These are phyloP conservation scores for Lunasporangiospora selenospora DNA, from an alignment of 192 early-diverging fungal genomes.

Conservation along the genomic window DNA sequence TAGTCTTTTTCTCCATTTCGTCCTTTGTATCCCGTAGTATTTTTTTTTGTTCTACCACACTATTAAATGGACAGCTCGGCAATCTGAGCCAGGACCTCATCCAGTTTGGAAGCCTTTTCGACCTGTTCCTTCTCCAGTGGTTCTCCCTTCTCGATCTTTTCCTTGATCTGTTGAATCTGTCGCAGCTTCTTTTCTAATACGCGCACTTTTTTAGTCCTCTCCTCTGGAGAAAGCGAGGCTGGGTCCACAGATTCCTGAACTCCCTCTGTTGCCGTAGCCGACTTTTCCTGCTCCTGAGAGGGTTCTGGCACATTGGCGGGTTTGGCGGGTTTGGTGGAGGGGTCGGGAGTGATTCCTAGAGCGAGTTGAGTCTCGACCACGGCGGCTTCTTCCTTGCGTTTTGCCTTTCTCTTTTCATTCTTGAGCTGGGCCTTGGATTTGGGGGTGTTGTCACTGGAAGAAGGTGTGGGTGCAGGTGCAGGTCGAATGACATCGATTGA, in stretches of 20 bases:
- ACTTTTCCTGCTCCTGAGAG: not conserved
- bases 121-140: slow-evolving; percentile 61
- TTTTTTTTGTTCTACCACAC: too few species aligned
- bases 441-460: not conserved
- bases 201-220: slow-evolving; percentile 58
- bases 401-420: slow-evolving; percentile 58
- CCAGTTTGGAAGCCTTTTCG: slow-evolving; percentile 65
- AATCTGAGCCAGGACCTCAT: slow-evolving; percentile 45
- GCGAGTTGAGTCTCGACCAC: not conserved
- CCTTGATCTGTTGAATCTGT: slow-evolving; percentile 68
- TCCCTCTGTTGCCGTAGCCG: not conserved
- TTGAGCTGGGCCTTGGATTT: slow-evolving; percentile 57
- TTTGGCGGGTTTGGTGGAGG: not conserved
- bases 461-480: not conserved
- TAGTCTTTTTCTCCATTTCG: too few species aligned
- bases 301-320: slow-evolving; percentile 7
- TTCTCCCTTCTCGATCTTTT: slow-evolving; percentile 55
- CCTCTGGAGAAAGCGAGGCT: slow-evolving; percentile 7
- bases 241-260: slow-evolving; percentile 9
- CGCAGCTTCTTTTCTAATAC: slow-evolving; percentile 73
- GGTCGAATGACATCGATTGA: slow-evolving; percentile 47
- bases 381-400: slow-evolving; percentile 37
- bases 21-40: too few species aligned
- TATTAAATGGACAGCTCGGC: slow-evolving; percentile 12
- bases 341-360: not conserved